Conservation (phyloP, 192 early-diverging fungal genomes). For the Coemansia sp. region DNA sequence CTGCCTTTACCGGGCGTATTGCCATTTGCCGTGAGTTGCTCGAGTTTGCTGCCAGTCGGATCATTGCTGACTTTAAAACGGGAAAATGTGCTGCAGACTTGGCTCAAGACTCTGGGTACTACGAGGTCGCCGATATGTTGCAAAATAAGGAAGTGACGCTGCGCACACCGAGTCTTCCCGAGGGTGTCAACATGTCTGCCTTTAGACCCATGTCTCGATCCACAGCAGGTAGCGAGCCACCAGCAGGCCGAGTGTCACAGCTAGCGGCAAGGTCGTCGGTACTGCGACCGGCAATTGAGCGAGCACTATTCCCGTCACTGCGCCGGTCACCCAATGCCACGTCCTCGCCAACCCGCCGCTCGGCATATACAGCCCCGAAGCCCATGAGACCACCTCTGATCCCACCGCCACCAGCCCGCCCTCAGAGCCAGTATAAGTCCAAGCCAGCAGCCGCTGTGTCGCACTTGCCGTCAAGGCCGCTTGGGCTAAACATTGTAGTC, state of each 20-base stretch:
- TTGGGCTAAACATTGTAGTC: constrained; percentile 3
- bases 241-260: not conserved
- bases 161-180: constrained; percentile 37
- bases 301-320: constrained; percentile 15
- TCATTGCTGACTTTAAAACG: not conserved
- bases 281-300: constrained; percentile 15
- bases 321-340: not conserved
- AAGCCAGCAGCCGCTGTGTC: not conserved
- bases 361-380: not conserved
- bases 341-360: not conserved
- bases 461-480: not conserved
- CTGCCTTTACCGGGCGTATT: constrained; percentile 44
- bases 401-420: not conserved
- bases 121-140: constrained; percentile 49
- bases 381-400: constrained; percentile 17
- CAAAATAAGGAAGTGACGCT: constrained; percentile 11
- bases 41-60: constrained; percentile 16
- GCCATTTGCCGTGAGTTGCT: constrained; percentile 49
- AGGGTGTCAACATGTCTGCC: constrained; percentile 25
- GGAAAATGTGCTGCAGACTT: constrained; percentile 26
- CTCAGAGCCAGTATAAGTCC: not conserved
- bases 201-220: not conserved
- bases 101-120: constrained; percentile 37
- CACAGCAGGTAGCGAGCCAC: not conserved
- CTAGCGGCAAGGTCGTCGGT: not conserved